Conservation (phyloP, 163 green algal genomes). For the Prototheca wickerhamii region DNA sequence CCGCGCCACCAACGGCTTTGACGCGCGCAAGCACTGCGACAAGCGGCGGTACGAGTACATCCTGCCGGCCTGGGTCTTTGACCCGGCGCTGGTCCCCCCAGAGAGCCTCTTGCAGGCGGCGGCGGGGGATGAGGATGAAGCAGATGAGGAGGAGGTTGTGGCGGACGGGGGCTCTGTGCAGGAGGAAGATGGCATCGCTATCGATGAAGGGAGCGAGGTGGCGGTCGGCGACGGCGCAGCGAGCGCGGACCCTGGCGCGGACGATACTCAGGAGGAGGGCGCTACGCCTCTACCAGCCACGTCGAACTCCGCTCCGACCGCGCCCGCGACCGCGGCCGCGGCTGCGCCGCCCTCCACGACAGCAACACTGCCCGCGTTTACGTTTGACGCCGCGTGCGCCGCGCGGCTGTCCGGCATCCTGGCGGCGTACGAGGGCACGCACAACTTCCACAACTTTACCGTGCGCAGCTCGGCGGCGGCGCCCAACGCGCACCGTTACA, state of each 20-base stretch:
- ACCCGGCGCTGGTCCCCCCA: constrained; percentile 35
- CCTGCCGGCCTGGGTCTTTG: constrained; percentile 78
- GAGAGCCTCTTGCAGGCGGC: neutral
- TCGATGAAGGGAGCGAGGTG: neutral
- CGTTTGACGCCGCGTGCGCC: constrained; percentile 36
- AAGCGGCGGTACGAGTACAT: constrained; percentile 88
- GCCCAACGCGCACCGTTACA: constrained; percentile 60
- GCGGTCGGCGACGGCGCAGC: neutral
- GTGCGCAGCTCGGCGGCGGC: constrained; percentile 29
- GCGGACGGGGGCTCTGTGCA: constrained; percentile 2
- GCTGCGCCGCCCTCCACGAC: neutral
- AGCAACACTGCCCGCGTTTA: constrained; percentile 10
- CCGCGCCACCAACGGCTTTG: constrained; percentile 64
- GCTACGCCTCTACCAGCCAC: neutral
- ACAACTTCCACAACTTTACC: constrained; percentile 97
- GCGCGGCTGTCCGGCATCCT: constrained; percentile 33
- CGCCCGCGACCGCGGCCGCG: neutral
- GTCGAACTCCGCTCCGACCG: neutral
- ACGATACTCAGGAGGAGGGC: neutral
- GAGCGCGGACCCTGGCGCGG: neutral
- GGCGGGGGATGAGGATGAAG: neutral
- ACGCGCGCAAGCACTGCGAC: constrained; percentile 62
- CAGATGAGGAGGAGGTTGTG: neutral
- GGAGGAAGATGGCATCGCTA: neutral
- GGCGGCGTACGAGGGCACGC: constrained; percentile 69